Evolutionary conservation across 1,284 basidiomycete species (phyloP), one percentile per base, ranked within the genome.

Genomic region (Pseudozyma sp.): DNA sequence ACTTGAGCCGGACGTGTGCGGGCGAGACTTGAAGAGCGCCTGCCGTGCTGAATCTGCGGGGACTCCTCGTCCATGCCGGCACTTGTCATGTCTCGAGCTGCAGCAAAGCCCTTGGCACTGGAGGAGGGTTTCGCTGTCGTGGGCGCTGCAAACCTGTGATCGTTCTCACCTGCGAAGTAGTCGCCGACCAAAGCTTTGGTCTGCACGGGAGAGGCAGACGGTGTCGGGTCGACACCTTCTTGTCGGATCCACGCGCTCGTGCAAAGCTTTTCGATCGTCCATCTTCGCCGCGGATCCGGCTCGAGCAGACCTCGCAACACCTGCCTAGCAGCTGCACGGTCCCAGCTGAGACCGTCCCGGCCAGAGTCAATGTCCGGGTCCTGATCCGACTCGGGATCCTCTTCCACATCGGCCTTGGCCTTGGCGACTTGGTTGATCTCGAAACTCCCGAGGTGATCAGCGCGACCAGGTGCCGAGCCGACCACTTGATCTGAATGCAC

Each of bases 271-370:
- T 75, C 67, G 39, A 81, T 54, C 7, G 75, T 80, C 80, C 80
- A 81, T n/a, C 80, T 68, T 40, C 62, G 54, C n/a, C 52, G 45
- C 24, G 80, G 73, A n/a, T 81, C 78, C 9, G 74, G 71, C 31
- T 79, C 69, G 17, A 81, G 49, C 14, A 81, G 52, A 7, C 76
- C 78, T 16, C 67, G 62, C 7, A 81, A 62, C 14, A 78, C 71
- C 48, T 75, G 63, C 29, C 80, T 44, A n/a, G 69, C 75, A 29
- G 62, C 68, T 2, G 71, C 68, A n/a, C 80, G 73, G 30, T 81
- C 78, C 62, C 57, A 64, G 39, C 73, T 73, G 6, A 63, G 61
- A 0, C 80, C 80, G 39, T 80, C 73, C 71, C 77, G 79, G 3
- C 56, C 63, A 7, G 62, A 55, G 42, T 81, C 79, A 1, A 76